These are phyloP conservation scores for Mycena metata DNA, from an alignment of 768 basidiomycete genomes.

Conservation along the genomic window DNA sequence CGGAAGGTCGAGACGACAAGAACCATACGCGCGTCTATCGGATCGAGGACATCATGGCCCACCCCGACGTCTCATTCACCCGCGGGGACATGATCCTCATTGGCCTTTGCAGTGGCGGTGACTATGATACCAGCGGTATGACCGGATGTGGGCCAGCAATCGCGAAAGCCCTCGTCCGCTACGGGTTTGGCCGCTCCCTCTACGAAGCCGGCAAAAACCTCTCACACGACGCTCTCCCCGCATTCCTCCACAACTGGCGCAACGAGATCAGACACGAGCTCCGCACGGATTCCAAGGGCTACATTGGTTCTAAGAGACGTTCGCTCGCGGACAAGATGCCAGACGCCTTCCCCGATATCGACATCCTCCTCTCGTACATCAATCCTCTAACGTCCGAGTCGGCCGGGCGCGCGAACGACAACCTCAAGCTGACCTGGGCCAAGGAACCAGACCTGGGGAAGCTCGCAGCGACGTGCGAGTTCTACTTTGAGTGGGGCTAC, in stretches of 20 bases:
- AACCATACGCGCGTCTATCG: slow-evolving; percentile 70
- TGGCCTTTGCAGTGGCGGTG: slow-evolving; percentile 89
- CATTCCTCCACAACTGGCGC: slow-evolving; percentile 76
- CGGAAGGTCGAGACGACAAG: slow-evolving; percentile 79
- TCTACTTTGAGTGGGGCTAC: slow-evolving; percentile 94
- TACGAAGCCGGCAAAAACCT: slow-evolving; percentile 69
- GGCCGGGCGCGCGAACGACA: slow-evolving; percentile 56
- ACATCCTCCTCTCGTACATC: slow-evolving; percentile 83
- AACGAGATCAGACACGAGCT: slow-evolving; percentile 73
- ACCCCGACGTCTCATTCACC: slow-evolving; percentile 61
- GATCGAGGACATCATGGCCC: slow-evolving; percentile 53
- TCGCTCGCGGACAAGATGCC: slow-evolving; percentile 76
- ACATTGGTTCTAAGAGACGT: slow-evolving; percentile 73
- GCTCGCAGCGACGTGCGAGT: slow-evolving; percentile 85
- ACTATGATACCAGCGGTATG: slow-evolving; percentile 84
- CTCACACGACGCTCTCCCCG: slow-evolving; percentile 57
- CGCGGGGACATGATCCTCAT: slow-evolving; percentile 87
- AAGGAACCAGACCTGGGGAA: slow-evolving; percentile 78
- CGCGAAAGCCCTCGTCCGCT: slow-evolving; percentile 83
- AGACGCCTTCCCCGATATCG: slow-evolving; percentile 77
- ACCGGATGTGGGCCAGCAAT: slow-evolving; percentile 77
- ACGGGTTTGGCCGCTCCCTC: slow-evolving; percentile 83
- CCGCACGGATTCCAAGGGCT: slow-evolving; percentile 73
- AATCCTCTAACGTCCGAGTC: slow-evolving; percentile 82
- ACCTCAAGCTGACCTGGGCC: slow-evolving; percentile 57